Evolutionary conservation across 2,329 filamentous ascomycete genomes (phyloP), one percentile per base, ranked within the genome.

Genomic region (Fonsecaea monophora): DNA sequence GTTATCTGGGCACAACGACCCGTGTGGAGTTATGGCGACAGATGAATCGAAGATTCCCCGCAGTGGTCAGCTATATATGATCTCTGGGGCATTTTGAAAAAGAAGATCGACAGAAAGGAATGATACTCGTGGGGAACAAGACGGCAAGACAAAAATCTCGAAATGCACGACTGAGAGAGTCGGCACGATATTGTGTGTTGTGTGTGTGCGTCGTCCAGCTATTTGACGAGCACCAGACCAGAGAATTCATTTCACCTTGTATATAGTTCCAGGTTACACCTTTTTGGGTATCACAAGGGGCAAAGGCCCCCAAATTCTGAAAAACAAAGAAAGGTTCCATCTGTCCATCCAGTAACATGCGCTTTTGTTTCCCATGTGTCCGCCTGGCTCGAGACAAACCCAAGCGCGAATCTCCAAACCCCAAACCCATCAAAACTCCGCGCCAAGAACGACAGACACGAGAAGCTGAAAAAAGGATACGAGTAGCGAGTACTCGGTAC

Each of bases 401-500:
- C 30, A 32, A 32, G 4, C 30, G 30, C 3, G 30, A 32, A 32
- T 4, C 21, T 53, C 12, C 6, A 53, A 53, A 9, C 15, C 15
- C 30, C 37, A 30, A 25, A 45, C 9, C 25, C 32, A 18, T 21
- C 42, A 21, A 48, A 18, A 48, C 42, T 18, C 34, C 32, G 12
- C 13, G 62, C 56, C 62, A 61, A 66, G 60, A 42, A 40, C 38
- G 21, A 18, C 2, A 50, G 38, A 61, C 35, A 68, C 57, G 67
- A 66, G 57, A 62, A 64, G 64, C 66, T 68, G 68, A 70, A 65
- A 63, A 21, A 30, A 8, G 2, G 32, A 37, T 40, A 53, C 30
- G 30, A 32, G 30, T 5, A 32, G 4, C 30, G 30, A 32, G 30
- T 32, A 32, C 30, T 32, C 30, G 30, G 4, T 21, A 21, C 21